Base-by-base conservation (phyloP, 2,329 filamentous ascomycete species). In the Metarhizium guizhouense region DNA sequence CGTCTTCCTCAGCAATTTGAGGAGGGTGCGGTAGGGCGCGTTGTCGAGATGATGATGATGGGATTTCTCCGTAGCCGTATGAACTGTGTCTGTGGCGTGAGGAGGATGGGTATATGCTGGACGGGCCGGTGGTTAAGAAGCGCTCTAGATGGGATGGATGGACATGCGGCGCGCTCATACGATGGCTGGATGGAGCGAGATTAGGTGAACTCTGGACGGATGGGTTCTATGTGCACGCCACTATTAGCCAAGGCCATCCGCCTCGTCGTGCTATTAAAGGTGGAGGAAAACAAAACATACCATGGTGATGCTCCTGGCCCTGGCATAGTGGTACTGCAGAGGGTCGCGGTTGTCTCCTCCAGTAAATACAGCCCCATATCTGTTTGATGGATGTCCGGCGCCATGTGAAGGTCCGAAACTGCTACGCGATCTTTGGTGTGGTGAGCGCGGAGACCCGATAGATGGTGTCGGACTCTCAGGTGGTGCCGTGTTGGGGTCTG, bases 1-100 rank as follows among this genome's bases (percentile, higher is more conserved):
- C 86, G 65, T 92, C 88, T 65, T 91, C 88, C 66, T 92, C 88
- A 6, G 77, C 75, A 63, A 81, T 76, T 55, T 79, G 81, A 1
- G 73, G 76, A 11, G 74, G 75, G 4, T 72, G 74, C 1, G 72
- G 74, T 42, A 70, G 64, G 32, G 69, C 72, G 29, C 70, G 73
- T 43, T 68, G 73, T 18, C 68, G 64, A 4, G 70, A 69, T 2
- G 72, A 69, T 2, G 72, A 72, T 3, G 74, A 69, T 10, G 69
- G 62, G 2, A 62, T 59, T 25, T 64, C 64, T 11, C 64, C 64
- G 10, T 42, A 29, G 20, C 38, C 40, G 38, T 65, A 57, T 13
- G 65, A 66, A 47, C 65, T 64, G 43, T 67, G 66, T 20, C 68
- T 73, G 38, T 58, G 66, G 29, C 66, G 65, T 40, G 66, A 64